A percentile compares a stretch with the other conserved stretches of the same genome.
phyloP scores from a whole-genome alignment of 192 early-diverging fungal species.

The Coemansia guatemalensis region DNA sequence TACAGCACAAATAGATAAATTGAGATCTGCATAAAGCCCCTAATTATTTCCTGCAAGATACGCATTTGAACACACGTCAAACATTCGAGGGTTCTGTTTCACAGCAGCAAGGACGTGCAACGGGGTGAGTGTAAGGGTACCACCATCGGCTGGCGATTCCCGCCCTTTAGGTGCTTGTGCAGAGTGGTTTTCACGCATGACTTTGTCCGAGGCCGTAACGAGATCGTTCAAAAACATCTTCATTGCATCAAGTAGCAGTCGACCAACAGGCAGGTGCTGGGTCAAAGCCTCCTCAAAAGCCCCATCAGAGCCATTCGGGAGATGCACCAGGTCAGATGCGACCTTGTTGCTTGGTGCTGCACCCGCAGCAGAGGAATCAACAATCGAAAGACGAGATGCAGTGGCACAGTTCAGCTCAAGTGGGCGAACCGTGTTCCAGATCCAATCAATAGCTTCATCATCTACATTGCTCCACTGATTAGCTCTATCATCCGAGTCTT shows the following conservation, averaged over 20 bases:
- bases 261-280: slow-evolving; percentile 46
- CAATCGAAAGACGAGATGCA: slow-evolving; percentile 32
- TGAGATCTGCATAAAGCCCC: not conserved
- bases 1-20: not conserved
- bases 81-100: slow-evolving; percentile 28
- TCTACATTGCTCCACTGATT: not conserved
- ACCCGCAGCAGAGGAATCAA: not conserved
- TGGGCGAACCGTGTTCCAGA: slow-evolving; percentile 42
- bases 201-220: slow-evolving; percentile 23
- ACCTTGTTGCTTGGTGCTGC: not conserved
- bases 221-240: slow-evolving; percentile 48
- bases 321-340: slow-evolving; percentile 12
- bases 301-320: slow-evolving; percentile 36
- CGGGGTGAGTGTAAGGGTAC: slow-evolving; percentile 43
- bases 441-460: slow-evolving; percentile 38
- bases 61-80: slow-evolving; percentile 48
- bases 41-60: slow-evolving; percentile 20
- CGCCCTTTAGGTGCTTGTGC: slow-evolving; percentile 1
- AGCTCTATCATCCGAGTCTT: not conserved
- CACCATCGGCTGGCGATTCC: slow-evolving; percentile 1
- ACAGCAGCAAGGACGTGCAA: slow-evolving; percentile 44
- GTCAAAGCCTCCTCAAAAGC: slow-evolving; percentile 31
- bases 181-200: slow-evolving; percentile 33
- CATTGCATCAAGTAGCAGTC: slow-evolving; percentile 35
- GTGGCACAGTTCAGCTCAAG: slow-evolving; percentile 44